Evolutionary conservation across 768 basidiomycete species (phyloP).

Genomic region (Suillus ampliporus): DNA sequence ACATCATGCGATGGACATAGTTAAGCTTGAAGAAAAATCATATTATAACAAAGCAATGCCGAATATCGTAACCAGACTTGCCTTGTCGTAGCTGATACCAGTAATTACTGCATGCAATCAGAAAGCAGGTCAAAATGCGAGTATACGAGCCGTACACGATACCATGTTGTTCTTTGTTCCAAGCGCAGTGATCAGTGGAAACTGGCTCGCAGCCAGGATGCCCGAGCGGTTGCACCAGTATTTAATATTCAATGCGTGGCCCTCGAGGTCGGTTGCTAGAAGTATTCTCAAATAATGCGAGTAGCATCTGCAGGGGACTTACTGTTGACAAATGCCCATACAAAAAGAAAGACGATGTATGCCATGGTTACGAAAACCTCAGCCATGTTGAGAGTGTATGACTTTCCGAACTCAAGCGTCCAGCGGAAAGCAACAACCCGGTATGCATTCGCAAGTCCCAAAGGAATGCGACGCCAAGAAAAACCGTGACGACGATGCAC

Average conservation of each 20-base stretch:
- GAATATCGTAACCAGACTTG: too few relatives aligned
- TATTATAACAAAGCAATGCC: too few relatives aligned
- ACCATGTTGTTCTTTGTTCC: constrained; percentile 48
- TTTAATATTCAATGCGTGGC: constrained; percentile 25
- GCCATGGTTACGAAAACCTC: constrained; percentile 44
- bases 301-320: too few relatives aligned
- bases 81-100: constrained; percentile 28
- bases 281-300: too few relatives aligned
- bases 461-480: constrained; percentile 30
- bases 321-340: constrained; percentile 47
- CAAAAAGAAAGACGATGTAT: constrained; percentile 45
- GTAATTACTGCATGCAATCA: constrained; percentile 33
- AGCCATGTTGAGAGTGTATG: constrained; percentile 45
- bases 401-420: constrained; percentile 36
- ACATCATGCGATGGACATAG: constrained; percentile 50
- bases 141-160: too few relatives aligned
- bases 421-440: constrained; percentile 44
- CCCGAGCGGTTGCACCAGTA: constrained; percentile 42
- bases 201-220: constrained; percentile 39
- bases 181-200: constrained; percentile 47
- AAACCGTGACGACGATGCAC: too few relatives aligned
- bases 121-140: too few relatives aligned
- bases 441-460: constrained; percentile 40
- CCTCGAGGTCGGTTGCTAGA: too few relatives aligned
- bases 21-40: too few relatives aligned